Percentiles rank a stretch among this genome's conserved stretches.
These are phyloP conservation scores for Fusarium proliferatum DNA, from an alignment of 2,329 filamentous ascomycete species.

Conservation along the genomic window DNA sequence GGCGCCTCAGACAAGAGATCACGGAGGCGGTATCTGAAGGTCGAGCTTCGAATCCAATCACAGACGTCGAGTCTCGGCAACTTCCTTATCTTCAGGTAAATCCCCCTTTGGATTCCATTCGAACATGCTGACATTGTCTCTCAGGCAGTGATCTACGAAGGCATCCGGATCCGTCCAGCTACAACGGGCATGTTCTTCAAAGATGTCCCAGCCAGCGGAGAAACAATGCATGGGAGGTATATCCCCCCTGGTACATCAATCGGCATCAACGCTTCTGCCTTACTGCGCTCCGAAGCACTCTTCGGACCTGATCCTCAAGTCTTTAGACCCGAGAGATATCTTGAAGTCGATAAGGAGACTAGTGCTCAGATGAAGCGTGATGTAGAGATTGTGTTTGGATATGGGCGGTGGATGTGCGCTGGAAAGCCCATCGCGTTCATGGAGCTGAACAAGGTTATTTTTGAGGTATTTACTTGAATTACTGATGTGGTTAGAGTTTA, in stretches of 20 bases:
- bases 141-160: background rate
- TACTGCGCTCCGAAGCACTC: background rate
- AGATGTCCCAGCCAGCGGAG: background rate
- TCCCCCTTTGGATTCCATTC: rapidly evolving
- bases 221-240: background rate
- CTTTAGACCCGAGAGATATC: background rate
- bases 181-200: background rate
- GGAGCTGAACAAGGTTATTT: background rate
- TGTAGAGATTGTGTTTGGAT: constrained; percentile 1
- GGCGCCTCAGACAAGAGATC: background rate
- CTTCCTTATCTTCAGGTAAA: background rate
- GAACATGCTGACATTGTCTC: background rate
- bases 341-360: background rate
- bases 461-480: background rate
- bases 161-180: background rate
- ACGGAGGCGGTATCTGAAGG: background rate
- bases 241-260: background rate
- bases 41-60: background rate
- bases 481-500: no score
- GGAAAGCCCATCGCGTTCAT: background rate
- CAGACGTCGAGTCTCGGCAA: background rate
- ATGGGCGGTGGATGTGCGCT: constrained; percentile 1
- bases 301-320: background rate
- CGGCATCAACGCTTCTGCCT: background rate
- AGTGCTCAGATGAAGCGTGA: background rate